Evolutionary conservation across 306 rosid genomes (phyloP), one percentile per base, ranked within the genome.

Genomic region (Pyrus betulifolia): DNA sequence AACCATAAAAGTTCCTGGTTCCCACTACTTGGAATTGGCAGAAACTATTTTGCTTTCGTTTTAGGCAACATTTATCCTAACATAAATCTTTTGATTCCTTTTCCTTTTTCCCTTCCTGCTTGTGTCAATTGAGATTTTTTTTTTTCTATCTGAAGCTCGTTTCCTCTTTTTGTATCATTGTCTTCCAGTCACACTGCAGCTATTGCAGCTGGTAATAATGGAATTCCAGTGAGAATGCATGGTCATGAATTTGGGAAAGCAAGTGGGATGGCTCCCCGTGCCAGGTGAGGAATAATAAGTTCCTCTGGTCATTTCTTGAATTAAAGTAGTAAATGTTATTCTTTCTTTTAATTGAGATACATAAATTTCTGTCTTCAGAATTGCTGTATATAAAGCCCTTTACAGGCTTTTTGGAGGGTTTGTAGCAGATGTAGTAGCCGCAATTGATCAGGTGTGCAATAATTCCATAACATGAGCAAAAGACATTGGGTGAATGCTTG

Each of bases 221-320:
- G 99, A 76, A 88, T 96, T 77, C 96, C 99, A 78, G 98, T 96
- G 72, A 90, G 93, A 82, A 81, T 96, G 89, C 87, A 91, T 77
- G 99, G 99, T 73, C 90, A 92, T 82, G 99, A 96, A 86, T 91
- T 92, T 79, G 99, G 99, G 35, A 96, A 79, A 84, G 99, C 99
- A 30, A 96, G 99, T 76, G 99, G 99, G 82, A 96, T 96, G 99
- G 99, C 99, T 81, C 99, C 99, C 33, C 99, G 97, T 80, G 98
- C 99, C 46, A 93, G 99, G 99, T 91, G 85, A 87, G 88, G 82
- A 85, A 75, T 67, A 72, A 70, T 49, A 74, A 60, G 65, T 78
- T 33, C 62, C 12, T 46, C 60, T 70, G 23, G 33, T 65, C 73
- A 59, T 76, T 61, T 45, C 51, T 46, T 28, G 65, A 62, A 80